Conservation (phyloP, 1,284 basidiomycete genomes). For the Schizophyllum commune region DNA sequence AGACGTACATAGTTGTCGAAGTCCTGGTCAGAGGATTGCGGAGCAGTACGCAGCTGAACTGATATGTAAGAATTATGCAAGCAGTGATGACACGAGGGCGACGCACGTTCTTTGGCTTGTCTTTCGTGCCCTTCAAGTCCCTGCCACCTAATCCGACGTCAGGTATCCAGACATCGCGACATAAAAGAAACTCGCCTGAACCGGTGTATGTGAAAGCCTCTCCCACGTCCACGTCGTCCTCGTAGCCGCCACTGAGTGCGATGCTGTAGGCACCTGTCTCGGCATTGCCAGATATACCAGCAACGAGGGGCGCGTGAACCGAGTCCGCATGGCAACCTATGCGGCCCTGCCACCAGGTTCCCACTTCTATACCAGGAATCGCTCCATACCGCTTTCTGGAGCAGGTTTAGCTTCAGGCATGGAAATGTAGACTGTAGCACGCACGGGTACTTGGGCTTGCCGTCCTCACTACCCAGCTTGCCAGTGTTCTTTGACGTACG, state of each 20-base stretch:
- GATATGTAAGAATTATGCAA: not conserved
- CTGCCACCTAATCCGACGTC: conserved; percentile 49
- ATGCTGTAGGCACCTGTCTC: conserved; percentile 68
- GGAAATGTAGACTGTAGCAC: not conserved
- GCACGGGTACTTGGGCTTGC: conserved; percentile 53
- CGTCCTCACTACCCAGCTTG: conserved; percentile 29
- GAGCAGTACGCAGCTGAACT: conserved; percentile 70
- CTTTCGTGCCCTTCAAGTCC: conserved; percentile 72
- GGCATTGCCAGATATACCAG: conserved; percentile 59
- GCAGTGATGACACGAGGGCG: not conserved
- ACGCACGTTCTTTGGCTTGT: conserved; percentile 69
- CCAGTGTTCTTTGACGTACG: conserved; percentile 27
- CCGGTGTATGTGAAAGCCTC: conserved; percentile 77
- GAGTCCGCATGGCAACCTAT: conserved; percentile 63
- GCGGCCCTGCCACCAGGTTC: conserved; percentile 74
- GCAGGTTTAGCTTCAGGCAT: not conserved
- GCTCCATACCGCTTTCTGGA: conserved; percentile 47
- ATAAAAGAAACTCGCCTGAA: conserved; percentile 35
- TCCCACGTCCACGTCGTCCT: conserved; percentile 77
- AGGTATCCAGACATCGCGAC: not conserved
- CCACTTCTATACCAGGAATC: conserved; percentile 70
- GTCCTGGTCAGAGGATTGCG: conserved; percentile 71
- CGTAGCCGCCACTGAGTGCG: conserved; percentile 77
- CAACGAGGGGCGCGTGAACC: conserved; percentile 62
- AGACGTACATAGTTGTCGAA: conserved; percentile 54